A percentile compares a stretch with the other conserved stretches of the same genome.
Conservation (phyloP, 164 flowering plant genomes). For the Magnolia kwangsiensis region DNA sequence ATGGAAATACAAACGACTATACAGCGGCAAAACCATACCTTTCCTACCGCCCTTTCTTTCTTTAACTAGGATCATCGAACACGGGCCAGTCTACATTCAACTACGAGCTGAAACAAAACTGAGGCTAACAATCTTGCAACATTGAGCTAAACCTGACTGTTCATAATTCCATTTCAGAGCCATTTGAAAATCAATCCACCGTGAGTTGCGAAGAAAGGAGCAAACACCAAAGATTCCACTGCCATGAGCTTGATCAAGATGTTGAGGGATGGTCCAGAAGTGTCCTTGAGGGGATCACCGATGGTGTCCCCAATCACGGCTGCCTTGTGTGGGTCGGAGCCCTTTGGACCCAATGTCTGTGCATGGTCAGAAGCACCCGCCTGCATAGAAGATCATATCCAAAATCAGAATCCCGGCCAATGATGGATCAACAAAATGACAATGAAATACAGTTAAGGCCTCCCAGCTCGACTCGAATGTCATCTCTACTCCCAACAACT, state of each 20-base stretch:
- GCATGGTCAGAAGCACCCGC: constrained; percentile 31
- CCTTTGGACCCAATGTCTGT: constrained; percentile 27
- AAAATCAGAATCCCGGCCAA: too few relatives aligned
- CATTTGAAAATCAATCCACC: constrained; percentile 25
- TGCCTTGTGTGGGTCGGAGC: constrained; percentile 25
- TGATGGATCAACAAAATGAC: too few relatives aligned
- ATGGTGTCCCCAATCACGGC: constrained; percentile 33
- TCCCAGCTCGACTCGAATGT: too few relatives aligned
- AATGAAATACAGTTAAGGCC: too few relatives aligned
- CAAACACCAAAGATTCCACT: constrained; percentile 32
- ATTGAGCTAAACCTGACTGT: background rate
- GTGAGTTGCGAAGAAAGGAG: constrained; percentile 31
- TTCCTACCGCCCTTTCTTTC: too few relatives aligned
- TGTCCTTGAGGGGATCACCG: constrained; percentile 33
- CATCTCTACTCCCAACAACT: too few relatives aligned
- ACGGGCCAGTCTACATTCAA: background rate
- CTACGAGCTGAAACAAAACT: background rate
- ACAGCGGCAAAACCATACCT: background rate
- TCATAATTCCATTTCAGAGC: constrained; percentile 2
- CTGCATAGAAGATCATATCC: background rate
- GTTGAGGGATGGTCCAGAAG: constrained; percentile 37
- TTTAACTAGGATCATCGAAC: background rate
- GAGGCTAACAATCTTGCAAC: constrained; percentile 1
- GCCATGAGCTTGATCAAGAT: constrained; percentile 34
- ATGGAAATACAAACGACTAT: background rate